Conservation (phyloP, 208 protist species). For the Leishmania mexicana region DNA sequence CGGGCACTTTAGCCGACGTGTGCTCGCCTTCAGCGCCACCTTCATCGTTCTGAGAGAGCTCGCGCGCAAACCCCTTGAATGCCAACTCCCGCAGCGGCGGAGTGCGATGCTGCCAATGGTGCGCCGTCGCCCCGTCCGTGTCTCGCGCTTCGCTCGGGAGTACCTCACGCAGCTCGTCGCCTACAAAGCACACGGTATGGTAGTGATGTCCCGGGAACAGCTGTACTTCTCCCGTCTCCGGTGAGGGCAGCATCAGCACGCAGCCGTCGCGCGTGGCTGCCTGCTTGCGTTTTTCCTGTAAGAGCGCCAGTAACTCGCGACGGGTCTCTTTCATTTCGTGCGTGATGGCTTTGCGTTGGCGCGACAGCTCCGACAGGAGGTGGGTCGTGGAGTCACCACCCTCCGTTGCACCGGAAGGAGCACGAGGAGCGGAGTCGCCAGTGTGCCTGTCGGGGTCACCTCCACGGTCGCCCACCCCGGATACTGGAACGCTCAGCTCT, state of each 20-base stretch:
- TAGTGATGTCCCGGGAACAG: slow-evolving; percentile 54
- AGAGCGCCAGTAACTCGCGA: slow-evolving; percentile 1
- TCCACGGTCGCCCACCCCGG: neutral
- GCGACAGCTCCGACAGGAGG: slow-evolving; percentile 3
- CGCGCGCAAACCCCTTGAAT: neutral
- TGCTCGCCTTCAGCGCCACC: neutral
- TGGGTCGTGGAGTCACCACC: neutral
- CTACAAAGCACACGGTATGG: slow-evolving; percentile 67
- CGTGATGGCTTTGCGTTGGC: slow-evolving; percentile 10
- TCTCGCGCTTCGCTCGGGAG: slow-evolving; percentile 12
- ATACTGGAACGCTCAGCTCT: neutral
- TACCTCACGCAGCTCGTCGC: slow-evolving; percentile 55
- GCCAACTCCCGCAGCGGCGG: neutral
- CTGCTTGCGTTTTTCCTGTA: slow-evolving; percentile 4
- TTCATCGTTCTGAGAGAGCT: neutral
- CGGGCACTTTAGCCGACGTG: neutral
- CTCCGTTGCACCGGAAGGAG: neutral
- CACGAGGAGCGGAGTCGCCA: neutral
- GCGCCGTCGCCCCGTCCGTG: neutral
- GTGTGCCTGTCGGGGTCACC: neutral
- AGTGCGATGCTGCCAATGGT: neutral
- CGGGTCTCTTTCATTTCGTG: neutral
- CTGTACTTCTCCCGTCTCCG: slow-evolving; percentile 46
- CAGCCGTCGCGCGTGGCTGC: slow-evolving; percentile 12
- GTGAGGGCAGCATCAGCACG: slow-evolving; percentile 61